Percentiles rank a stretch among this genome's conserved stretches.
phyloP scores from a whole-genome alignment of 1,284 basidiomycete genomes.

The Ustilago bromivora region DNA sequence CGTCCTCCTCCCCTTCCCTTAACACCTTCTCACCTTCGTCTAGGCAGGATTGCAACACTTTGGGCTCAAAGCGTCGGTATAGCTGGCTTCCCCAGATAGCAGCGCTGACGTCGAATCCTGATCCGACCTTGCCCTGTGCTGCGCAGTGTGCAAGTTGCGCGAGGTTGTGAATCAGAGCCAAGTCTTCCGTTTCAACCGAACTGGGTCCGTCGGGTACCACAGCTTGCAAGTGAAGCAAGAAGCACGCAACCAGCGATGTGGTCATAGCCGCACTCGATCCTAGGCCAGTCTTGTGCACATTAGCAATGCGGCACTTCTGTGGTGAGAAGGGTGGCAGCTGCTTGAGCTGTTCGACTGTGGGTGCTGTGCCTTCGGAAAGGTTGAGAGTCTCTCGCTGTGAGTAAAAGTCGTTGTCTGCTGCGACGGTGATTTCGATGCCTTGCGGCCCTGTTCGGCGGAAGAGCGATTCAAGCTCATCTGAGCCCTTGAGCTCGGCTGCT shows the following conservation, averaged over 20 bases:
- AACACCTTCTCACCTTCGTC: constrained; percentile 48
- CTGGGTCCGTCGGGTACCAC: constrained; percentile 60
- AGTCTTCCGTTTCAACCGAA: constrained; percentile 43
- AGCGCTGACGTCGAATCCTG: constrained; percentile 94
- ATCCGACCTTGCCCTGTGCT: constrained; percentile 97
- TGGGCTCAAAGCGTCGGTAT: constrained; percentile 88
- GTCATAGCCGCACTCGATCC: constrained; percentile 97
- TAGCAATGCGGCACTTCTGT: constrained; percentile 71
- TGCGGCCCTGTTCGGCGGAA: constrained; percentile 50
- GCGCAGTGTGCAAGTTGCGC: constrained; percentile 95
- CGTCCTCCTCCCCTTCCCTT: constrained; percentile 49
- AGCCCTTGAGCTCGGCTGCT: constrained; percentile 70
- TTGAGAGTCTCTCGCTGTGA: constrained; percentile 81
- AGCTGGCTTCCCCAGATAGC: constrained; percentile 95
- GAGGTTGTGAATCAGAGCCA: constrained; percentile 81
- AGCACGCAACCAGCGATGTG: constrained; percentile 88
- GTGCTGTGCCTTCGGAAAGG: constrained; percentile 46
- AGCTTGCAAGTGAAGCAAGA: constrained; percentile 82
- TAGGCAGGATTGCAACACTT: constrained; percentile 51
- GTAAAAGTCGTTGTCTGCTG: constrained; percentile 97
- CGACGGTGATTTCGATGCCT: constrained; percentile 81
- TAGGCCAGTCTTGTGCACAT: constrained; percentile 97
- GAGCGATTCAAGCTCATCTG: constrained; percentile 12
- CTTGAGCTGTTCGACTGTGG: constrained; percentile 67
- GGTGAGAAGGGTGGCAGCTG: constrained; percentile 79